Conservation (phyloP, 129 eudicot genomes). For the Lonicera japonica region DNA sequence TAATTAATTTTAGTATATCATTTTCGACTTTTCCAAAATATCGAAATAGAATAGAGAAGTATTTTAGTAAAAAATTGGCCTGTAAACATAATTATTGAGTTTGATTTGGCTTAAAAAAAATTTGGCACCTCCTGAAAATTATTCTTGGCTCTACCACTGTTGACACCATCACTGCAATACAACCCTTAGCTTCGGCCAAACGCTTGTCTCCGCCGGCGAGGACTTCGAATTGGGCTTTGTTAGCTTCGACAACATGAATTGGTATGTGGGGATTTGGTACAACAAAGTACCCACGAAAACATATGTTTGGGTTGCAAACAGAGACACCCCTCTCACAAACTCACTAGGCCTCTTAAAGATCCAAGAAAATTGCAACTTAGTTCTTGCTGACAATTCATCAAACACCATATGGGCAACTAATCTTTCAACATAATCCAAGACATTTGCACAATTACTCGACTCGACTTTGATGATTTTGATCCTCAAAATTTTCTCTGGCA, state of each 20-base stretch:
- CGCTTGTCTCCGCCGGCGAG: constrained; percentile 41
- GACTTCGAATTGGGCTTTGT: too few relatives aligned
- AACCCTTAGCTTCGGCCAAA: constrained; percentile 31
- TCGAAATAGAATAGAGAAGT: too few relatives aligned
- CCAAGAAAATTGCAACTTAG: constrained; percentile 25
- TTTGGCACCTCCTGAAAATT: too few relatives aligned
- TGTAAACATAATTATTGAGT: too few relatives aligned
- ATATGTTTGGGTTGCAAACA: constrained; percentile 73
- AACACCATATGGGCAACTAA: constrained; percentile 63
- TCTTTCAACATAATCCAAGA: constrained; percentile 12
- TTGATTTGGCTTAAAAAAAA: too few relatives aligned
- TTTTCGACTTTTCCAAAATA: too few relatives aligned
- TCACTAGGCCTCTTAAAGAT: constrained; percentile 26
- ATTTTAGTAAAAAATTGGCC: too few relatives aligned
- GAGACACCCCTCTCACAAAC: constrained; percentile 36
- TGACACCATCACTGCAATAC: constrained; percentile 34
- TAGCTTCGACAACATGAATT: constrained; percentile 17
- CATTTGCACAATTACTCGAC: constrained; percentile 46
- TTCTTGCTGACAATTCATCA: constrained; percentile 17
- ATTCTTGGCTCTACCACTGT: too few relatives aligned
- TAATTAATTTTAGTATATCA: too few relatives aligned
- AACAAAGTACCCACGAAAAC: constrained; percentile 25
- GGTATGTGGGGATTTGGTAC: constrained; percentile 78
- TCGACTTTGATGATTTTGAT: constrained; percentile 17
- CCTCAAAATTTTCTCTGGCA: too few relatives aligned